Conservation (phyloP, 2,329 filamentous ascomycete genomes). For the Trichophaea hybrida region DNA sequence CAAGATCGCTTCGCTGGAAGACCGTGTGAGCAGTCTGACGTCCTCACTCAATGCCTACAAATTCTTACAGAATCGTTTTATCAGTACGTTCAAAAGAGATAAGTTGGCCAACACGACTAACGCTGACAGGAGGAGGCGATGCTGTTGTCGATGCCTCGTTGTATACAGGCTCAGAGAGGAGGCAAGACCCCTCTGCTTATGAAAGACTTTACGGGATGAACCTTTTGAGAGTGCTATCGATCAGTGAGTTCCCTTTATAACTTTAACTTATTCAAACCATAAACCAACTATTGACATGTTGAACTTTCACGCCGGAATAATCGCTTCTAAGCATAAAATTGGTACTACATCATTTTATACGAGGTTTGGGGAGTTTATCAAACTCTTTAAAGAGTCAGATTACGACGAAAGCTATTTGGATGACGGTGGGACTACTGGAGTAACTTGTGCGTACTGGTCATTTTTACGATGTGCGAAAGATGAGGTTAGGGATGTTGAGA, state of each 20-base stretch:
- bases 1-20: neutral
- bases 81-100: neutral
- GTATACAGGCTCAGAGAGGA: neutral
- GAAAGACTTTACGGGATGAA: neutral
- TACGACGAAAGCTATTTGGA: constrained; percentile 12
- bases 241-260: too few species aligned
- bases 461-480: constrained; percentile 3
- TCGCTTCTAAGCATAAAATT: neutral
- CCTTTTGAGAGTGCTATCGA: too few species aligned
- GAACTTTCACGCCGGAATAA: neutral
- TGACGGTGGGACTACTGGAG: neutral
- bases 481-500: neutral
- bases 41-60: neutral
- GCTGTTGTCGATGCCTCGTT: neutral
- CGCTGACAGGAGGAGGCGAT: neutral
- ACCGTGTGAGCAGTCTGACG: neutral
- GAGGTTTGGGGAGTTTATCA: constrained; percentile 7
- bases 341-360: constrained; percentile 6
- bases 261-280: too few species aligned
- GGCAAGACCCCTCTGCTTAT: neutral
- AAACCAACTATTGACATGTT: too few species aligned
- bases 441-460: constrained; percentile 10
- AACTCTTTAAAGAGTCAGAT: constrained; percentile 3
- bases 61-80: neutral
- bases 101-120: neutral